phyloP scores from a whole-genome alignment of 1,284 basidiomycete species.

The Tilletiopsis washingtonensis region DNA sequence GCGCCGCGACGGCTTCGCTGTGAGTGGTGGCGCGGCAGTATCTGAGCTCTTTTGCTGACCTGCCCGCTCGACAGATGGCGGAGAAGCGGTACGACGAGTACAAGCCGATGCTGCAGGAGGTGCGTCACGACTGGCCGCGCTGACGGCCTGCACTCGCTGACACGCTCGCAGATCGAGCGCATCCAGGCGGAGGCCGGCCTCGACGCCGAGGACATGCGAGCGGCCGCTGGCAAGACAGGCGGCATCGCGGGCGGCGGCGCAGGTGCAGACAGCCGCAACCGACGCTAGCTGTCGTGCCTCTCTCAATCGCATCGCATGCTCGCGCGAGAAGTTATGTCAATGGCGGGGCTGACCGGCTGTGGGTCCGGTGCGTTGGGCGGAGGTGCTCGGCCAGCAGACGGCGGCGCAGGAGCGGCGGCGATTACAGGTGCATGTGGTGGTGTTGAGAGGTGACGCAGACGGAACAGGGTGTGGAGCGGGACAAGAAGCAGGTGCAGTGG shows the following conservation, averaged over 20 bases:
- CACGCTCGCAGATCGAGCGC: conserved; percentile 57
- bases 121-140: background rate
- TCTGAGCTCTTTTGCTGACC: background rate
- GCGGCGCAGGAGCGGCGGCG: background rate
- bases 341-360: background rate
- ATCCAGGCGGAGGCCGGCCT: conserved; percentile 77
- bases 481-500: too few relatives aligned
- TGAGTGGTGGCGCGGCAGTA: conserved; percentile 19
- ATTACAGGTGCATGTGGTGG: background rate
- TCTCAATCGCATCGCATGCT: background rate
- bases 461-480: background rate
- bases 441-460: background rate
- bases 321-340: background rate
- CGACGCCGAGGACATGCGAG: conserved; percentile 70
- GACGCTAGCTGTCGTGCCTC: too few relatives aligned
- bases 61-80: conserved; percentile 17
- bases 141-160: background rate
- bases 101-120: conserved; percentile 42
- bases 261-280: conserved; percentile 41
- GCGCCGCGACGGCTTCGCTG: conserved; percentile 57
- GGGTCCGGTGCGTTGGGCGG: background rate
- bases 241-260: conserved; percentile 41
- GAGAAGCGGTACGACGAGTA: conserved; percentile 40
- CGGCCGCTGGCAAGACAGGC: conserved; percentile 46
- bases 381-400: background rate